Conservation (phyloP, 305 asterid genomes). For the Fraxinus platypoda region DNA sequence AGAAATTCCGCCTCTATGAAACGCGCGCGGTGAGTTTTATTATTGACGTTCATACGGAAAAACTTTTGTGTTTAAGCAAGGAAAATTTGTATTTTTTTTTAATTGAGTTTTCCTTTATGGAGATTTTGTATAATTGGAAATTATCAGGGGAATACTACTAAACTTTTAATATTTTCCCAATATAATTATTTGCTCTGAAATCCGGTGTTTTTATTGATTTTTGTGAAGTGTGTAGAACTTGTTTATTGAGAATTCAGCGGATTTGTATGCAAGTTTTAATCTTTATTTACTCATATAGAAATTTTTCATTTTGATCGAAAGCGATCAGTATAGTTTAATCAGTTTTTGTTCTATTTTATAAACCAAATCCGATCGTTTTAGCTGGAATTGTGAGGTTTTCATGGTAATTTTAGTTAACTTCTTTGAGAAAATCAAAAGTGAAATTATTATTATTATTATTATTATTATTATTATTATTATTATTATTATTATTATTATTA, state of each 20-base stretch:
- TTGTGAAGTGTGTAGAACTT: background rate
- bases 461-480: too few species aligned
- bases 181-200: background rate
- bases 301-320: background rate
- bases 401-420: background rate
- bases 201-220: background rate
- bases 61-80: conserved; percentile 6
- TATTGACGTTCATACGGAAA: background rate
- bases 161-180: background rate
- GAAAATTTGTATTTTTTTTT: conserved; percentile 1
- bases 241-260: background rate
- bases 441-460: background rate
- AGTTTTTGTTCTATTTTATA: background rate
- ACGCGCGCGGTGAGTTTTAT: conserved; percentile 77
- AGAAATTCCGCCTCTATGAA: conserved; percentile 95
- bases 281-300: background rate
- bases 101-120: background rate
- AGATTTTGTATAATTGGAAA: conserved; percentile 5
- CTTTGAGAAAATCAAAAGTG: background rate
- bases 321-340: background rate
- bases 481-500: background rate
- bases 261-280: background rate
- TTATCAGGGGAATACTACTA: conserved; percentile 14
- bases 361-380: background rate
- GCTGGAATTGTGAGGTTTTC: background rate